Evolutionary conservation across 2,329 filamentous ascomycete genomes (phyloP), one percentile per base, ranked within the genome.

Genomic region (Teratosphaeriaceae sp.): DNA sequence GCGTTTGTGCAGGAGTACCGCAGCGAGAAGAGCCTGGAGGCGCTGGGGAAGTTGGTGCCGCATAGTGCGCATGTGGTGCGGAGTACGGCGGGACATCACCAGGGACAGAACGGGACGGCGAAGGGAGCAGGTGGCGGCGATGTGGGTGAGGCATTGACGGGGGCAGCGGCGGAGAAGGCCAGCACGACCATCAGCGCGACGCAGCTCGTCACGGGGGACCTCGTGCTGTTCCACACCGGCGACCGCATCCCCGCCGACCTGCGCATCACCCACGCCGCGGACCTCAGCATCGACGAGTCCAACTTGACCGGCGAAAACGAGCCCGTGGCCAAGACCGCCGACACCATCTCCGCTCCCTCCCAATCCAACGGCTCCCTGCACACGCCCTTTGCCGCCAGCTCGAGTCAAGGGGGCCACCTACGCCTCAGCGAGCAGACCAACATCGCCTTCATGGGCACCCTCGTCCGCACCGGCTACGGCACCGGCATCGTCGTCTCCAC

Each of bases 401-500:
- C 38, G 31, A 52, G 79, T 27, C 15, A 13, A 6, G 26, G 73
- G 48, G 78, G 77, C 21, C 82, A 85, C 52, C 76, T 85, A 34
- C 75, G 79, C 38, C 68, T 85, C 39, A 85, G 85, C 48, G 83
- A 85, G 42, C 79, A 83, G 55, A 85, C 84, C 56, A 97, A 98
- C 58, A 89, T 98, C 62, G 92, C 89, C 2, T 97, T 96, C 64
- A 97, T 98, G 89, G 92, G 92, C 21, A 98, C 92, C 2, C 67
- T 98, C 51, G 88, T 98, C 24, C 87, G 90, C 52, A 96, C 90
- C 26, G 92, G 92, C 9, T 84, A 98, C 58, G 92, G 92, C 0
- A 89, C 95, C 63, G 92, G 92, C 33, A 83, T 98, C 52, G 92
- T 98, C n/a, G 94, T 96, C 62, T 88, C 89, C 7, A 98, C 92